These are phyloP conservation scores for Wickerhamiella allomyrinae DNA, from an alignment of 805 yeast species.

Conservation along the genomic window DNA sequence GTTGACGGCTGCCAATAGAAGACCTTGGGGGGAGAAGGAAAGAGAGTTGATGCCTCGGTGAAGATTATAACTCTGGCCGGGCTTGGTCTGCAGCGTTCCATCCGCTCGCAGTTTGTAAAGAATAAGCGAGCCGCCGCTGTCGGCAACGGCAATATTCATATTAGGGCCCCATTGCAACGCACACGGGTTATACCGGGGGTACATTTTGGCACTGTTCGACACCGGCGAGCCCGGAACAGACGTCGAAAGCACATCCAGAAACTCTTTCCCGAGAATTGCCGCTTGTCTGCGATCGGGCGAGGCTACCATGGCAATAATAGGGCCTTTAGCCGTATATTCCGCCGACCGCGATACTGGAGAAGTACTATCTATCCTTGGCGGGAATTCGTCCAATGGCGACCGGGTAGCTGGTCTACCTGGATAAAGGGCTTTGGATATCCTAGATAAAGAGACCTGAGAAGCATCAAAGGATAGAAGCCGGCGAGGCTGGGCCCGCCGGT, in stretches of 20 bases:
- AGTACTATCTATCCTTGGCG: background rate
- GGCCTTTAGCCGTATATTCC: slow-evolving; percentile 4
- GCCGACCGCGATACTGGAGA: background rate
- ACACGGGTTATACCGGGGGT: background rate
- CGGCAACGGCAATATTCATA: slow-evolving; percentile 19
- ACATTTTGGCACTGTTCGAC: background rate
- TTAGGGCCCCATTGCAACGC: slow-evolving; percentile 5
- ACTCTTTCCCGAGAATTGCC: slow-evolving; percentile 20
- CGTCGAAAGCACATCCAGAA: slow-evolving; percentile 1
- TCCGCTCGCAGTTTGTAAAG: slow-evolving; percentile 21
- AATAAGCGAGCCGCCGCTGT: slow-evolving; percentile 23
- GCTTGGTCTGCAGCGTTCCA: slow-evolving; percentile 17
- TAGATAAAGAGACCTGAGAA: slow-evolving; percentile 13
- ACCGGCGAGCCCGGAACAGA: background rate
- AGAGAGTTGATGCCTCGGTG: slow-evolving; percentile 39
- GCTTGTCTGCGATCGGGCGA: slow-evolving; percentile 15
- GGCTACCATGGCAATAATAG: slow-evolving; percentile 21
- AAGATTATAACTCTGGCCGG: slow-evolving; percentile 4
- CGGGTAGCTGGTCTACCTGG: background rate
- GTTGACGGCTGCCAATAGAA: slow-evolving; percentile 58
- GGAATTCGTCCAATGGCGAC: background rate
- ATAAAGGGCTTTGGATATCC: slow-evolving; percentile 15
- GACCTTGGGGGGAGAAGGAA: slow-evolving; percentile 48
- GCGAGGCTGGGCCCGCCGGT: slow-evolving; percentile 7
- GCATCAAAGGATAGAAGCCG: slow-evolving; percentile 15